A percentile compares a stretch with the other conserved stretches of the same genome.
phyloP scores from a whole-genome alignment of 2,329 filamentous ascomycete genomes.

The Aphanocladium album region DNA sequence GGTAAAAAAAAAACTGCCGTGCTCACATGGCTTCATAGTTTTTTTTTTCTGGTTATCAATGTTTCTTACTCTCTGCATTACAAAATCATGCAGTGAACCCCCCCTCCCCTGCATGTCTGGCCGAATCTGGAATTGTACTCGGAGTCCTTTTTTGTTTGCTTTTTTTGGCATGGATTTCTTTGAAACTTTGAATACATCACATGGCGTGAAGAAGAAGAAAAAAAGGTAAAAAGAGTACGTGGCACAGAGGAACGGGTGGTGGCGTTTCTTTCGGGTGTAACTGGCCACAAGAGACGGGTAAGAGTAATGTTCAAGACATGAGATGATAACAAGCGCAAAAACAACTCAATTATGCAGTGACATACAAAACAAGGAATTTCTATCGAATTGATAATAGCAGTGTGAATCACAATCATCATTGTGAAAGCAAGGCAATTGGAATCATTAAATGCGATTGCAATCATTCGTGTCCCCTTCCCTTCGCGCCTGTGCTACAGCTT shows the following conservation, averaged over 20 bases:
- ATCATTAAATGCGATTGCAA: neutral
- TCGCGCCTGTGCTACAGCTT: too few species aligned
- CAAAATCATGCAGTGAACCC: neutral
- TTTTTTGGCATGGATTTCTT: neutral
- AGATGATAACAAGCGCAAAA: neutral
- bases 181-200: neutral
- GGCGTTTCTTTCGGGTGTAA: constrained; percentile 1
- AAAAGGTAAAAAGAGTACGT: neutral
- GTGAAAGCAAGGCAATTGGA: neutral
- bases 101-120: neutral
- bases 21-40: neutral
- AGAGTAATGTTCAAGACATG: neutral
- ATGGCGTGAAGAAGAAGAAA: neutral
- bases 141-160: neutral
- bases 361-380: constrained; percentile 1
- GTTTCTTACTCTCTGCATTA: neutral
- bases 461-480: too few species aligned
- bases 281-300: neutral
- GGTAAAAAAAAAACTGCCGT: neutral
- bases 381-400: neutral
- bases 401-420: neutral
- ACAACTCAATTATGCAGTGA: neutral
- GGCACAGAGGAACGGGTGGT: neutral
- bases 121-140: neutral
- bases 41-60: neutral